phyloP scores from a whole-genome alignment of 441 rosid genomes.

The Pelargonium australe region DNA sequence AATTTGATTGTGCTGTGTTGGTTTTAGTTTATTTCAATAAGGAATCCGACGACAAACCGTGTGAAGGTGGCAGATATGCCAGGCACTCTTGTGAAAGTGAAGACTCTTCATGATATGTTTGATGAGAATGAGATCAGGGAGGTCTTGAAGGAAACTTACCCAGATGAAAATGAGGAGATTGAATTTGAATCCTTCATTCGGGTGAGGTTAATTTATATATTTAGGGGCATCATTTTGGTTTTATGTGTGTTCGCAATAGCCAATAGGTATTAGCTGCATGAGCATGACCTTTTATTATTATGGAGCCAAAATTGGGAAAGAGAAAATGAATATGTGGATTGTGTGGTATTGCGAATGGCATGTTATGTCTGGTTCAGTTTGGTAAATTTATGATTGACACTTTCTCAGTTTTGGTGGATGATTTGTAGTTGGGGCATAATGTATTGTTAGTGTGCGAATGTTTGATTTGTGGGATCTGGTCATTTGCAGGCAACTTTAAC shows the following conservation, averaged over 20 bases:
- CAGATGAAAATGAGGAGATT: slow-evolving; percentile 48
- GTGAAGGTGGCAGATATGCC: slow-evolving; percentile 67
- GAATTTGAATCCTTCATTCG: slow-evolving; percentile 87
- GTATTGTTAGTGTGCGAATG: background rate
- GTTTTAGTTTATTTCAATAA: slow-evolving; percentile 55
- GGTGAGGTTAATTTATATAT: slow-evolving; percentile 33
- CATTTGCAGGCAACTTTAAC: slow-evolving; percentile 59
- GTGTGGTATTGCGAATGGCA: background rate
- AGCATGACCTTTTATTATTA: background rate
- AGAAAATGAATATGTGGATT: background rate
- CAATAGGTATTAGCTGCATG: background rate
- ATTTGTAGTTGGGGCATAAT: background rate
- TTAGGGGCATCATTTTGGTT: background rate
- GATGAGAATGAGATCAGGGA: slow-evolving; percentile 62
- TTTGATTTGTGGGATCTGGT: slow-evolving; percentile 11
- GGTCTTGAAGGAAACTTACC: slow-evolving; percentile 42
- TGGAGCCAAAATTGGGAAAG: background rate
- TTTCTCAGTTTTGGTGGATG: background rate
- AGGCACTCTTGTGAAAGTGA: slow-evolving; percentile 54
- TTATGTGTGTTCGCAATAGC: background rate
- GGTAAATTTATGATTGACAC: background rate
- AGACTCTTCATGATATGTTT: slow-evolving; percentile 52
- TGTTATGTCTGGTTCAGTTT: slow-evolving; percentile 10
- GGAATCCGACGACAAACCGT: slow-evolving; percentile 39
- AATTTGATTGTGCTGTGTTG: slow-evolving; percentile 8